These are phyloP conservation scores for Ceratobasidium papillatum DNA, from an alignment of 1,284 basidiomycete species.

Conservation along the genomic window DNA sequence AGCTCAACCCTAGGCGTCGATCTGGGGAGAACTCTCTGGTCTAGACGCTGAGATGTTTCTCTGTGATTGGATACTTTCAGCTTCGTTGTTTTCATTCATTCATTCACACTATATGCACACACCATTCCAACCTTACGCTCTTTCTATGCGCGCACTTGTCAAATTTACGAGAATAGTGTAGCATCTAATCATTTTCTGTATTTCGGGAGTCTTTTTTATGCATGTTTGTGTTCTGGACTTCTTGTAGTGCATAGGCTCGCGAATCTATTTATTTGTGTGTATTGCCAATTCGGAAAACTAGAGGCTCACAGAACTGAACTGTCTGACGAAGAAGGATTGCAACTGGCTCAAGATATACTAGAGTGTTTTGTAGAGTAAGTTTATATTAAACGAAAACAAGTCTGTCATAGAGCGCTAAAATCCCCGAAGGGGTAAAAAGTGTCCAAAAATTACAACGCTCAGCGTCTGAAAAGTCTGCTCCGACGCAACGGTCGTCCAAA, in stretches of 20 bases:
- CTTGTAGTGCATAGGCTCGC: neutral
- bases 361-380: no score
- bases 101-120: neutral
- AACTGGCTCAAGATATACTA: no score
- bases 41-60: neutral
- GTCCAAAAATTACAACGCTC: slow-evolving; percentile 24
- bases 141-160: neutral
- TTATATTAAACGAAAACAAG: no score
- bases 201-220: neutral
- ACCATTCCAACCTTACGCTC: neutral
- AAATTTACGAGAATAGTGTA: slow-evolving; percentile 2
- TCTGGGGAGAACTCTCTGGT: slow-evolving; percentile 6
- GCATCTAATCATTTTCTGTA: slow-evolving; percentile 12
- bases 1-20: slow-evolving; percentile 6
- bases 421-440: slow-evolving; percentile 16
- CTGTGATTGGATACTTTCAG: neutral
- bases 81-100: neutral
- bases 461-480: neutral
- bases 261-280: neutral
- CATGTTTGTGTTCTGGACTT: neutral
- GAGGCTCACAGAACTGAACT: no score
- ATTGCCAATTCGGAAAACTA: no score
- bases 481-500: neutral
- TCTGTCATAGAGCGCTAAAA: no score
- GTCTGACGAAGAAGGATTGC: no score